Evolutionary conservation across 2,329 filamentous ascomycete genomes (phyloP).

Genomic region (Trichoderma koningii): DNA sequence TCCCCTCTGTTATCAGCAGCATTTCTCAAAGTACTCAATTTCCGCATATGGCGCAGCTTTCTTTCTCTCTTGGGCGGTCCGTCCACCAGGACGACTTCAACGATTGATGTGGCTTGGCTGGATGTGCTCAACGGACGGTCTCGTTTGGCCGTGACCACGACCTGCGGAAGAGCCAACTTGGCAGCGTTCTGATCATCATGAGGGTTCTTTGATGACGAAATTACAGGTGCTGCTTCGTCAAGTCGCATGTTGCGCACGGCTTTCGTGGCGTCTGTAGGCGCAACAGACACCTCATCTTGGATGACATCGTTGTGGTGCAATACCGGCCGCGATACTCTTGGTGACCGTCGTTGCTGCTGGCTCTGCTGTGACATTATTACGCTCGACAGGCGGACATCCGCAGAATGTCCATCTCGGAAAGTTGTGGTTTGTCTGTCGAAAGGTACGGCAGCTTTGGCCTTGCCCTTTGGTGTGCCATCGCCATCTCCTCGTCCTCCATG

Average conservation of each 20-base stretch:
- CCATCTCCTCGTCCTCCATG: conserved; percentile 46
- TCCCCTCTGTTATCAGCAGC: conserved; percentile 35
- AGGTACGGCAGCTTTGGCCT: conserved; percentile 55
- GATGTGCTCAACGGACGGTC: conserved; percentile 41
- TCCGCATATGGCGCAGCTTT: conserved; percentile 63
- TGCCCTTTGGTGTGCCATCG: conserved; percentile 46
- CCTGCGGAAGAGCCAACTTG: conserved; percentile 15
- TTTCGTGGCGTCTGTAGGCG: conserved; percentile 55
- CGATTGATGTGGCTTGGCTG: conserved; percentile 56
- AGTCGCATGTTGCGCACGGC: conserved; percentile 52
- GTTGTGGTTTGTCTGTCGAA: conserved; percentile 60
- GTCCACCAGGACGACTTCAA: conserved; percentile 61
- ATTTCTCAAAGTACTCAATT: conserved; percentile 55
- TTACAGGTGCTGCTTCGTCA: conserved; percentile 44
- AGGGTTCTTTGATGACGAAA: conserved; percentile 40
- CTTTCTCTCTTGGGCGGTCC: conserved; percentile 48
- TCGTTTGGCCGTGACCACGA: conserved; percentile 1
- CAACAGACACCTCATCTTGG: conserved; percentile 50
- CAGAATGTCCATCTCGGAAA: conserved; percentile 42
- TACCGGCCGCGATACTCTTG: conserved; percentile 29
- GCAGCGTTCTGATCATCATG: conserved; percentile 29
- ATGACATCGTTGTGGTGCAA: conserved; percentile 39
- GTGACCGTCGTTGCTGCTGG: conserved; percentile 48
- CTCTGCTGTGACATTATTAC: conserved; percentile 47
- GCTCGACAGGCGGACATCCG: neutral